These are phyloP conservation scores for Kitagawia praeruptora DNA, from an alignment of 129 eudicot genomes.

Conservation along the genomic window DNA sequence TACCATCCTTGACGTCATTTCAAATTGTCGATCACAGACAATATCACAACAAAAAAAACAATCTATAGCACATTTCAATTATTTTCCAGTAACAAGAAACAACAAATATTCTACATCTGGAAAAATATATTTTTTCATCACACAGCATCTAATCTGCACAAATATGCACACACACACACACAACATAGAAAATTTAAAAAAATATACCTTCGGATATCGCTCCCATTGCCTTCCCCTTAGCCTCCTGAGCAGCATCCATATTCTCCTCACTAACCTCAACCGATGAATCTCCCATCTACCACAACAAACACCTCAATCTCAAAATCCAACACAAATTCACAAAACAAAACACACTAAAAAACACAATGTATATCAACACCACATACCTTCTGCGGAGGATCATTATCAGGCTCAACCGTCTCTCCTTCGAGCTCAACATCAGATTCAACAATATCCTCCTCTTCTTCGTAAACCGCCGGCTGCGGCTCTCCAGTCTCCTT, in stretches of 20 bases:
- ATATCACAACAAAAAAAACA: neutral
- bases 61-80: neutral
- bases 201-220: constrained; percentile 77
- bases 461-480: constrained; percentile 41
- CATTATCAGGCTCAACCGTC: constrained; percentile 83
- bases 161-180: neutral
- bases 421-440: constrained; percentile 92
- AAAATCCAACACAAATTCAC: neutral
- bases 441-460: constrained; percentile 88
- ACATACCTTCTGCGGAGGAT: constrained; percentile 87
- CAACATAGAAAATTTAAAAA: neutral
- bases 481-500: constrained; percentile 16
- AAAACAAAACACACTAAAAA: neutral
- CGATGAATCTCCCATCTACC: constrained; percentile 88
- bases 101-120: neutral
- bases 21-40: neutral
- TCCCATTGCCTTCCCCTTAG: constrained; percentile 80
- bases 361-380: neutral
- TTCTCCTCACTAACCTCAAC: constrained; percentile 83
- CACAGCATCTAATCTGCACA: neutral
- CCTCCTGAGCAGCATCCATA: constrained; percentile 93
- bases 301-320: neutral
- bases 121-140: neutral
- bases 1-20: neutral
- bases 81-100: neutral